Evolutionary conservation across 257 asterid genomes (phyloP).

Genomic region (Nicotiana attenuata): DNA sequence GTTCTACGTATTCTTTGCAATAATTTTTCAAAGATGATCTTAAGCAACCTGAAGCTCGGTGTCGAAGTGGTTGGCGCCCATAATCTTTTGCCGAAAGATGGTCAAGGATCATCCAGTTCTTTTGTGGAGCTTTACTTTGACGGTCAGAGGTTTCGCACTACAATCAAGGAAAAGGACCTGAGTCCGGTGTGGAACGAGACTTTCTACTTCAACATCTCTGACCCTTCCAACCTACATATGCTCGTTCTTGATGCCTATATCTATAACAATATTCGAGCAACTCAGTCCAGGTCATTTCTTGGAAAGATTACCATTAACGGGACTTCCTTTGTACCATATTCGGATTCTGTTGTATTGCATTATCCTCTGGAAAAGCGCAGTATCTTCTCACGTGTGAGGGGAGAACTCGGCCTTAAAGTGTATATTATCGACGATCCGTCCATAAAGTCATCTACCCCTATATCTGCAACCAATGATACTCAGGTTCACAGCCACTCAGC

Average conservation of each 20-base stretch:
- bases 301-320: slow-evolving; percentile 75
- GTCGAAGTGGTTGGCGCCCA: slow-evolving; percentile 77
- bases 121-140: slow-evolving; percentile 74
- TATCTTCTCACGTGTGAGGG: slow-evolving; percentile 72
- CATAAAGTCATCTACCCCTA: slow-evolving; percentile 51
- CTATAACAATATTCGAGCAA: slow-evolving; percentile 44
- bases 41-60: slow-evolving; percentile 68
- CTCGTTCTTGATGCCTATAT: slow-evolving; percentile 58
- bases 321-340: slow-evolving; percentile 67
- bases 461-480: slow-evolving; percentile 30
- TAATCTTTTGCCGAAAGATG: slow-evolving; percentile 82
- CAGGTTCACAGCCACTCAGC: slow-evolving; percentile 24
- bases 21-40: slow-evolving; percentile 29
- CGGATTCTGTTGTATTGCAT: slow-evolving; percentile 71
- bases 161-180: slow-evolving; percentile 75
- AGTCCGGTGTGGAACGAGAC: slow-evolving; percentile 83
- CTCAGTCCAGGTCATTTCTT: slow-evolving; percentile 56
- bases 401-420: slow-evolving; percentile 84
- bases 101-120: slow-evolving; percentile 85
- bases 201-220: slow-evolving; percentile 72
- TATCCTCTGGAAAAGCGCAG: slow-evolving; percentile 87
- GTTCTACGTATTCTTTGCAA: slow-evolving; percentile 7
- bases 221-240: slow-evolving; percentile 57
- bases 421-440: slow-evolving; percentile 74
- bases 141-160: slow-evolving; percentile 68